A percentile compares a stretch with the other conserved stretches of the same genome.
phyloP scores from a whole-genome alignment of 202 grass and related monocot species.

The Brachypodium distachyon region DNA sequence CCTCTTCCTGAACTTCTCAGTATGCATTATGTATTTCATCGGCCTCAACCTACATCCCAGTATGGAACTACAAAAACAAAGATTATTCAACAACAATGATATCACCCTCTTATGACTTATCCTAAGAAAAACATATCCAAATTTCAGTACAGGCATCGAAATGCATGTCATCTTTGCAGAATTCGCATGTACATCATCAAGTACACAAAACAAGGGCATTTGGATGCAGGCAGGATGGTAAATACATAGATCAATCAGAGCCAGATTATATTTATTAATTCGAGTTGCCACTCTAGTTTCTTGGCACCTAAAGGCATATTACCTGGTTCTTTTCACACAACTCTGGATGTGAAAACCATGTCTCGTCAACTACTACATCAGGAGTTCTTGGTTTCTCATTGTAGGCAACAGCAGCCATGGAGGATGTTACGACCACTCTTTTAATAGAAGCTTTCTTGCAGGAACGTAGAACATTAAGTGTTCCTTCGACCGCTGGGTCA shows the following conservation, averaged over 20 bases:
- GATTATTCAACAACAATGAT: neutral
- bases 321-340: conserved; percentile 47
- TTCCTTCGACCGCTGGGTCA: conserved; percentile 73
- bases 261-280: neutral
- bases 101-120: neutral
- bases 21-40: conserved; percentile 1
- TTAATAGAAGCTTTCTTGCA: conserved; percentile 57
- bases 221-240: neutral
- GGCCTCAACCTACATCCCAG: neutral
- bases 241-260: neutral
- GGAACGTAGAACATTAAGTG: conserved; percentile 70
- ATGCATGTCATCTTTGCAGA: neutral
- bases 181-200: neutral
- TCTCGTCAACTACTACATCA: conserved; percentile 65
- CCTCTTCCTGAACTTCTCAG: neutral
- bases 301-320: neutral
- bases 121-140: neutral
- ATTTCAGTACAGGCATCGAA: neutral
- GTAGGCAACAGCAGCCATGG: conserved; percentile 46
- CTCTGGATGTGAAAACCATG: conserved; percentile 51
- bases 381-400: conserved; percentile 50
- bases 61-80: neutral
- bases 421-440: conserved; percentile 64
- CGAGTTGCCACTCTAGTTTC: neutral
- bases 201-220: neutral